Conservation (phyloP, 208 protist species). For the Polymyxa betae region DNA sequence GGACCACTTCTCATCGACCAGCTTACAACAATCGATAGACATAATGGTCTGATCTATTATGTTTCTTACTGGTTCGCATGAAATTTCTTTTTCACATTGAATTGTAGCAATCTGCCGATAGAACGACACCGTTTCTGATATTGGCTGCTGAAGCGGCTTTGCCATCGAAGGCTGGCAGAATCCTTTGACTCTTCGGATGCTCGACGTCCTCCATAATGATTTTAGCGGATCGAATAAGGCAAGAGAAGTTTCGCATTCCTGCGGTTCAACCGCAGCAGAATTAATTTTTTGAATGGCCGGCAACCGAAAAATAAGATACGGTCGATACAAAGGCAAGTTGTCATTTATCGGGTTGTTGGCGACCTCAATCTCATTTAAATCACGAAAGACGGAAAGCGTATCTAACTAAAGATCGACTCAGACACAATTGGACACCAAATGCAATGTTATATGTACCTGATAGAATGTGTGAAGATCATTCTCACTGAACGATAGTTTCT, state of each 20-base stretch:
- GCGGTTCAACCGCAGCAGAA: neutral
- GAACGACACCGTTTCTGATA: too few relatives aligned
- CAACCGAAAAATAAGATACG: constrained; percentile 21
- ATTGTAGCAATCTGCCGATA: too few relatives aligned
- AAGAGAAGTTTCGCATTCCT: neutral
- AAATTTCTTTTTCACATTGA: too few relatives aligned
- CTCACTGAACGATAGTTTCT: neutral
- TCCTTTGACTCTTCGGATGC: neutral
- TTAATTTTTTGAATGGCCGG: neutral
- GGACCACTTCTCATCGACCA: too few relatives aligned
- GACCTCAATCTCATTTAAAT: neutral
- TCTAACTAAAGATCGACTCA: neutral
- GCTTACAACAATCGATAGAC: too few relatives aligned
- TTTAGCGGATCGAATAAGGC: constrained; percentile 28
- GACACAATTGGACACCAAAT: neutral
- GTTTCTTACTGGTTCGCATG: too few relatives aligned
- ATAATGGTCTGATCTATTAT: too few relatives aligned
- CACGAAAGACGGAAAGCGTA: constrained; percentile 16
- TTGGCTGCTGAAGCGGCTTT: too few relatives aligned
- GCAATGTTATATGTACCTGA: neutral
- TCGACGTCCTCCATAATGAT: neutral
- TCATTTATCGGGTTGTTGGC: neutral
- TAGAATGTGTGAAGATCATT: constrained; percentile 41
- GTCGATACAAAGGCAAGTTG: neutral
- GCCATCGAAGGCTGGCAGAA: constrained; percentile 30